Evolutionary conservation across 164 flowering plant genomes (phyloP), one percentile per base, ranked within the genome.

Genomic region (Sedum album): DNA sequence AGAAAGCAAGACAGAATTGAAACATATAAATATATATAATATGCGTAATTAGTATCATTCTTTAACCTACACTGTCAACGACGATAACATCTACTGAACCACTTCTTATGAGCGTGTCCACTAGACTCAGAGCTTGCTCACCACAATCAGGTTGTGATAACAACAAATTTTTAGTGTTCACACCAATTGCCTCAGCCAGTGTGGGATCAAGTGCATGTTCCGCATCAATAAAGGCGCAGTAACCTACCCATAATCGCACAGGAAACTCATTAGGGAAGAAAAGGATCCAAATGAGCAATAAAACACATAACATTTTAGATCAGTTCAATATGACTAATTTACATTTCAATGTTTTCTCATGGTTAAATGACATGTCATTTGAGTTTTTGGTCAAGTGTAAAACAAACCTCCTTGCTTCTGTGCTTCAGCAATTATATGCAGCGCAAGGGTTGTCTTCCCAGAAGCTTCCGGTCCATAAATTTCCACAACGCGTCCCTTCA

Each of bases 401-500:
- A 57, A 20, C 33, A 28, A 57, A 90, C 98, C 99, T 90, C 97
- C 97, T 68, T 75, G 79, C 73, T 88, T 94, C 74, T 94, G 99
- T 60, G 99, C 79, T 78, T 91, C 97, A 69, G 96, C 92, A 74
- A 94, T 90, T 65, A 91, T 89, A 82, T 94, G 99, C 31, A 94
- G 87, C 62, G 96, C 92, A 80, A 94, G 96, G 69, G 99, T 91
- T 66, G 99, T 94, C 72, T 94, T 94, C 30, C 99, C 99, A 61
- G 99, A 88, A 71, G 99, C 99, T 80, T 94, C 99, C 46, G 97
- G 97, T 55, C 99, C 99, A 82, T 84, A 94, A 71, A 94, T 87
- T 82, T 94, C 99, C 66, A 94, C 85, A 39, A 94, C 91, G 66
- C 99, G 96, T 26, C 99, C 99, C 99, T 94, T 65, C 57, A 74